A percentile compares a stretch with the other conserved stretches of the same genome.
Evolutionary conservation across 129 eudicot species (phyloP).

Genomic region (Helichrysum umbraculigerum): DNA sequence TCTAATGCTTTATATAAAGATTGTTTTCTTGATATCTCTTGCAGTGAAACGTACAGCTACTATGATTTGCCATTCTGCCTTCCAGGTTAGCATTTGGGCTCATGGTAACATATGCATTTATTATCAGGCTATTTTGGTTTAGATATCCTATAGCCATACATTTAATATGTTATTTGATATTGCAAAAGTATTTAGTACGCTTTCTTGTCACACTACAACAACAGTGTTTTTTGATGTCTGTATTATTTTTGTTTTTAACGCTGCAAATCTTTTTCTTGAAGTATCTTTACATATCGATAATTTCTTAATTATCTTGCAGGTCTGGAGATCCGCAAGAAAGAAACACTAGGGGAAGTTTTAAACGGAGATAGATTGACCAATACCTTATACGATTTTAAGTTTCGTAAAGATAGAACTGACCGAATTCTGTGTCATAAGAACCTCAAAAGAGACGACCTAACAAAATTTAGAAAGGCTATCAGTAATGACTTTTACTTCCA

Average conservation of each 20-base stretch:
- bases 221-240: too few relatives aligned
- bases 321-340: constrained; percentile 55
- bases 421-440: constrained; percentile 53
- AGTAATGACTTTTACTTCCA: constrained; percentile 71
- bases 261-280: too few relatives aligned
- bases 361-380: constrained; percentile 72
- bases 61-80: constrained; percentile 87
- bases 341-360: constrained; percentile 72
- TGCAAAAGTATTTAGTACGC: not conserved
- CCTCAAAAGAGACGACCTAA: constrained; percentile 51
- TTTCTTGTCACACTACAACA: not conserved
- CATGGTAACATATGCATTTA: not conserved
- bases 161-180: constrained; percentile 1
- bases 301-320: constrained; percentile 40
- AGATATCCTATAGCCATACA: not conserved
- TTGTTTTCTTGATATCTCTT: constrained; percentile 32
- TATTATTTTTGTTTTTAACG: too few relatives aligned
- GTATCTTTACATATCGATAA: not conserved
- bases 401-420: constrained; percentile 47
- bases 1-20: not conserved
- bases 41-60: constrained; percentile 92
- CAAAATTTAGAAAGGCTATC: constrained; percentile 62
- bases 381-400: constrained; percentile 56
- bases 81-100: constrained; percentile 74
- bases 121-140: not conserved